Evolutionary conservation across 192 early-diverging fungal species (phyloP).

Genomic region (Podila epigama): DNA sequence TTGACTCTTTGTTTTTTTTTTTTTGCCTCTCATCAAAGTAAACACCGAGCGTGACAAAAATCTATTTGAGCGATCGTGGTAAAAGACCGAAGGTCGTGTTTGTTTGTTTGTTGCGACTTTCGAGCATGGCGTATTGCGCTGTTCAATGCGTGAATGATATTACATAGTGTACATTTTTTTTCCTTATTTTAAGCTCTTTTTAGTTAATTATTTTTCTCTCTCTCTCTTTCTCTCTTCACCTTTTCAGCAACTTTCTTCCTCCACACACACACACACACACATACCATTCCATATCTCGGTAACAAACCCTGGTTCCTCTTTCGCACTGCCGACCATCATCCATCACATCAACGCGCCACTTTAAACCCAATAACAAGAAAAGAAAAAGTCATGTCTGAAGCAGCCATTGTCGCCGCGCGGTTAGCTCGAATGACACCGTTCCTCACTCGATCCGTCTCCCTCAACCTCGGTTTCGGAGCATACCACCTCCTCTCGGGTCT

Average conservation of each 20-base stretch:
- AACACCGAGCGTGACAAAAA: too few relatives aligned
- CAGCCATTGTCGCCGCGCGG: slow-evolving; percentile 2
- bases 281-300: neutral
- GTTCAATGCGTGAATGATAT: too few relatives aligned
- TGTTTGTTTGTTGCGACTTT: too few relatives aligned
- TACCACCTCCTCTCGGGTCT: slow-evolving; percentile 40
- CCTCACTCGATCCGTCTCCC: slow-evolving; percentile 22
- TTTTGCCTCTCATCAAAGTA: neutral
- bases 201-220: neutral
- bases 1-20: neutral
- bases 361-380: neutral
- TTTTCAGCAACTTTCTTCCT: neutral
- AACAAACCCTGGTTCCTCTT: too few relatives aligned
- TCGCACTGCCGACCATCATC: too few relatives aligned
- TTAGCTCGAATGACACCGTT: slow-evolving; percentile 5
- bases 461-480: slow-evolving; percentile 22
- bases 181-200: neutral
- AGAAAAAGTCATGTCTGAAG: neutral
- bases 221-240: neutral
- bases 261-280: neutral
- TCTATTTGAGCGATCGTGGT: too few relatives aligned
- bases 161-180: too few relatives aligned
- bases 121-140: too few relatives aligned
- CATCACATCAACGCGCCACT: too few relatives aligned
- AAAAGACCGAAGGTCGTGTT: too few relatives aligned